Percentiles rank a stretch among this genome's conserved stretches.
Evolutionary conservation across 164 flowering plant genomes (phyloP).

Genomic region (Protea cynaroides): DNA sequence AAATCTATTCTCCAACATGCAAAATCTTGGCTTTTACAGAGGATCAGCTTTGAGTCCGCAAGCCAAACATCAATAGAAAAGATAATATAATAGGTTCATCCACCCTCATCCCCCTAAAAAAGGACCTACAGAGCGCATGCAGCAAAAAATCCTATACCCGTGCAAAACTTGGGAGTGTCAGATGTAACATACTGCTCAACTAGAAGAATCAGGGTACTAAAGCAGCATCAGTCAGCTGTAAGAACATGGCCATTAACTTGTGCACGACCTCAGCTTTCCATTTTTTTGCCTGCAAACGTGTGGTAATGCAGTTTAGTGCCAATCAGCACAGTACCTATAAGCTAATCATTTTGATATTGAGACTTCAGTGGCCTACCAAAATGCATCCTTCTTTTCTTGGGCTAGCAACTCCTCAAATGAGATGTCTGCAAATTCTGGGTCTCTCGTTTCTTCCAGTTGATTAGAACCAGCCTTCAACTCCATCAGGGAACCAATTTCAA

Average conservation of each 20-base stretch:
- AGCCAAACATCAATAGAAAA: neutral
- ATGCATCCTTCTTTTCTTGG: conserved; percentile 79
- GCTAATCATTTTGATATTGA: neutral
- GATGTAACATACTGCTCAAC: conserved; percentile 22
- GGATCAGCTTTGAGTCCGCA: neutral
- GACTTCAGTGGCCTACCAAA: conserved; percentile 43
- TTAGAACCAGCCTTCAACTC: conserved; percentile 50
- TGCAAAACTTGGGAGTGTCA: conserved; percentile 11
- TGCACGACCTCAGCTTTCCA: conserved; percentile 39
- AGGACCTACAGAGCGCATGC: conserved; percentile 10
- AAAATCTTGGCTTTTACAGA: neutral
- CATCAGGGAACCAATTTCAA: conserved; percentile 37
- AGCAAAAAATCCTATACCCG: conserved; percentile 13
- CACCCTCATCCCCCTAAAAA: no score
- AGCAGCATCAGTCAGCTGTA: conserved; percentile 5
- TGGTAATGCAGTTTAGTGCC: neutral
- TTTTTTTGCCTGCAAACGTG: conserved; percentile 56
- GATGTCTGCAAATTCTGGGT: conserved; percentile 44
- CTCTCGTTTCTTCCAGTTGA: conserved; percentile 30
- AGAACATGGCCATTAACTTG: conserved; percentile 24
- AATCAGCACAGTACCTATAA: neutral
- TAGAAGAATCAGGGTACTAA: conserved; percentile 4
- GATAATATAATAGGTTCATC: neutral
- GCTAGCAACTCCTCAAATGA: conserved; percentile 83
- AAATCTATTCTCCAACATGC: neutral